Percentiles rank a stretch among this genome's conserved stretches.
These are phyloP conservation scores for Taphrina sp. DNA, from an alignment of 1,139 yeast species.

Conservation along the genomic window DNA sequence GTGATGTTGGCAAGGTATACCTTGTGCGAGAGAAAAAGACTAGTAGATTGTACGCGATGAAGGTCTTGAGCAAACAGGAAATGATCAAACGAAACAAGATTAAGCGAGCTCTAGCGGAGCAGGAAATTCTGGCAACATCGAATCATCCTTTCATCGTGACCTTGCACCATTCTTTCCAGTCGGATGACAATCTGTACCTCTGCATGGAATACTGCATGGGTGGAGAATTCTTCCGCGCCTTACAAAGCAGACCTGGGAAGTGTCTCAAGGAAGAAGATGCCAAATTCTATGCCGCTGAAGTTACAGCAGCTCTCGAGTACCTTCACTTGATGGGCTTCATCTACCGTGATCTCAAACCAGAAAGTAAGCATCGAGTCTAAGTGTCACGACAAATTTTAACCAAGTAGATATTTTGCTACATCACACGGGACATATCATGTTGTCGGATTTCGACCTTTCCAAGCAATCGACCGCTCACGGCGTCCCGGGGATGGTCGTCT, in stretches of 20 bases:
- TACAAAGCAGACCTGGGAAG: slow-evolving; percentile 85
- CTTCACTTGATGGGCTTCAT: slow-evolving; percentile 95
- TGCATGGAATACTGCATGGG: slow-evolving; percentile 99
- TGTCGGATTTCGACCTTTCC: slow-evolving; percentile 92
- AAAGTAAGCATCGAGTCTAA: too few relatives aligned
- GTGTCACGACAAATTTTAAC: slow-evolving; percentile 10
- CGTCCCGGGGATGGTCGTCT: slow-evolving; percentile 49
- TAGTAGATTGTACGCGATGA: slow-evolving; percentile 83
- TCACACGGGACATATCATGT: slow-evolving; percentile 96
- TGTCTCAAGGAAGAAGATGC: slow-evolving; percentile 88
- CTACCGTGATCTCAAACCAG: slow-evolving; percentile 92
- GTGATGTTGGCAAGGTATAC: slow-evolving; percentile 97
- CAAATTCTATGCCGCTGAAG: slow-evolving; percentile 92
- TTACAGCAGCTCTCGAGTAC: slow-evolving; percentile 93
- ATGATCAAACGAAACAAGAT: slow-evolving; percentile 94
- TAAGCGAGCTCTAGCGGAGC: slow-evolving; percentile 92
- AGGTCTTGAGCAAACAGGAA: slow-evolving; percentile 81
- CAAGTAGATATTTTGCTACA: slow-evolving; percentile 67
- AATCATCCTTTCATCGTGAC: slow-evolving; percentile 98
- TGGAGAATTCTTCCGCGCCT: slow-evolving; percentile 94
- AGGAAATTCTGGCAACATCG: slow-evolving; percentile 89
- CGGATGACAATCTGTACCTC: slow-evolving; percentile 84
- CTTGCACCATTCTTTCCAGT: slow-evolving; percentile 91
- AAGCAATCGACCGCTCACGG: slow-evolving; percentile 74
- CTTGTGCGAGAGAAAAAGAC: slow-evolving; percentile 78